Evolutionary conservation across 495 filamentous ascomycete species (phyloP).

Genomic region (Apiosordaria backusii): DNA sequence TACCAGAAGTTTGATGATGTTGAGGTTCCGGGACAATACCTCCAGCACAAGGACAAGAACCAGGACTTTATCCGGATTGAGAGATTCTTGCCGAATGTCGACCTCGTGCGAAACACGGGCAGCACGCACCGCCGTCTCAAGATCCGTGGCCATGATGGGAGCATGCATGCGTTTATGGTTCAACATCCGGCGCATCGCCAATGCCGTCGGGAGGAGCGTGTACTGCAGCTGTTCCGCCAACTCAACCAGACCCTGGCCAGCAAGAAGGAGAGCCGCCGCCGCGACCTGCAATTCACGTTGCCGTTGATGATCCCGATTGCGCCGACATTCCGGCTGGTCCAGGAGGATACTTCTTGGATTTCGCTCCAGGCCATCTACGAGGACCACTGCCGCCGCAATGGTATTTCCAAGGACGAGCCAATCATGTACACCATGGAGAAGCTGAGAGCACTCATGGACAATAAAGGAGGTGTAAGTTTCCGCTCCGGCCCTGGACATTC

Average conservation of each 20-base stretch:
- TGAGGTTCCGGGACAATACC: constrained; percentile 94
- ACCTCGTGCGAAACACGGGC: constrained; percentile 82
- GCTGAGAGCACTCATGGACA: constrained; percentile 69
- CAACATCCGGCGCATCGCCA: constrained; percentile 91
- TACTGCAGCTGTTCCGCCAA: constrained; percentile 94
- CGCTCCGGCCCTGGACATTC: neutral
- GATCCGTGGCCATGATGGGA: constrained; percentile 97
- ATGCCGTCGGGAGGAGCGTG: constrained; percentile 89
- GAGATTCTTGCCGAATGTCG: constrained; percentile 89
- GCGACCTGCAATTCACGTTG: constrained; percentile 93
- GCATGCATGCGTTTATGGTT: constrained; percentile 88
- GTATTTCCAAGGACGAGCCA: constrained; percentile 90
- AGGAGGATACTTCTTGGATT: constrained; percentile 92
- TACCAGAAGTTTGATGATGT: constrained; percentile 98
- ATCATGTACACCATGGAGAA: constrained; percentile 93
- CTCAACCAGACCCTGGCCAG: constrained; percentile 88
- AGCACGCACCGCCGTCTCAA: constrained; percentile 87
- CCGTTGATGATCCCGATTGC: constrained; percentile 92
- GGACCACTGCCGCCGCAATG: constrained; percentile 83
- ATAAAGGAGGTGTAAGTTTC: constrained; percentile 57
- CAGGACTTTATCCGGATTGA: constrained; percentile 97
- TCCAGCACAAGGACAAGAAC: constrained; percentile 96
- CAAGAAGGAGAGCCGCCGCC: constrained; percentile 88
- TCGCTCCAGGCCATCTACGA: constrained; percentile 92
- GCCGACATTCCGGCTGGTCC: constrained; percentile 87